Base-by-base conservation (phyloP, 768 basidiomycete species). In the Cystofilobasidium capitatum region DNA sequence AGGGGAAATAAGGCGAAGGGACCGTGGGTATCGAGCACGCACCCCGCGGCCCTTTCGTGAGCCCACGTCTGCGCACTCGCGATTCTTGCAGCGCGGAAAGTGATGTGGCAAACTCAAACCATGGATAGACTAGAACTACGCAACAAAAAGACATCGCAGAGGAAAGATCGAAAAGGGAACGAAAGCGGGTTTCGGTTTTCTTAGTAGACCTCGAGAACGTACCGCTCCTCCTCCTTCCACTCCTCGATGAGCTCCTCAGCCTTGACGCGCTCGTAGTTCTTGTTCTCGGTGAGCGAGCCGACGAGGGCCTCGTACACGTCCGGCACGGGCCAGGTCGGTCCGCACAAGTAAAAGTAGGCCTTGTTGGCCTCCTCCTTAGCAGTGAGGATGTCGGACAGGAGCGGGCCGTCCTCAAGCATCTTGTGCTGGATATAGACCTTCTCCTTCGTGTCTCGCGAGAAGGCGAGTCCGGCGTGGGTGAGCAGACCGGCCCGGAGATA, bases 351-450 rank as follows among this genome's bases (percentile, higher is more conserved):
- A 80, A 99, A 99, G 70, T 86, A 82, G 17, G 76, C 75, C 31
- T 74, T 73, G 49, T 75, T 71, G 29, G 65, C 58, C 22, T 72
- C 77, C 51, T 65, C 85, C 81, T 37, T 69, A 63, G 72, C 86
- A 80, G 63, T 58, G 64, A 98, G 78, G 84, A 89, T 85, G 70
- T 82, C 78, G 54, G 85, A 86, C 31, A 99, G 82, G 36, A 81
- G 80, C 72, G 84, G 82, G 22, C 88, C 88, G 76, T 99, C 91
- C 74, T 94, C 86, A 45, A 85, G 80, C 92, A 98, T 98, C 82
- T 89, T 93, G 81, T 98, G 89, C 77, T 99, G 96, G 74, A 99
- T 99, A 78, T 99, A 99, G 26, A 94, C 88, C 78, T 99, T 99
- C 76, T 86, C 85, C 59, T 84, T 84, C 0, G 87, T 86, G 75